Evolutionary conservation across 306 rosid genomes (phyloP).

Genomic region (Dryas alaskensis): DNA sequence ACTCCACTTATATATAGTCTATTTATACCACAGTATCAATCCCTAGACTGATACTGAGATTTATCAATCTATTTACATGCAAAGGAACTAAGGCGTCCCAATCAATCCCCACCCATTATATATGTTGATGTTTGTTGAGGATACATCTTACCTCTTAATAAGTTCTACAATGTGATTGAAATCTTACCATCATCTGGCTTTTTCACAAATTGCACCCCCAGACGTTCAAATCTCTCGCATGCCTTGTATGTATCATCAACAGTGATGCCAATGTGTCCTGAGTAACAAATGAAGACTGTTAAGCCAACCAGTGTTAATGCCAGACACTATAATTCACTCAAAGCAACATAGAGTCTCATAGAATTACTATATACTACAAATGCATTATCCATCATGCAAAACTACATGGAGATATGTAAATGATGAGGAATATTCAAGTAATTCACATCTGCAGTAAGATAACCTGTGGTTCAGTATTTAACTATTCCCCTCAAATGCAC

Average conservation of each 20-base stretch:
- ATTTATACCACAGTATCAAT: not conserved
- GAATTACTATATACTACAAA: not conserved
- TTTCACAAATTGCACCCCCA: constrained; percentile 86
- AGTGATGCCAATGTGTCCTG: constrained; percentile 93
- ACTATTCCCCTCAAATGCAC: not conserved
- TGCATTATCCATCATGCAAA: constrained; percentile 1
- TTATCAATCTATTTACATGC: not conserved
- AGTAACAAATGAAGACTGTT: constrained; percentile 5
- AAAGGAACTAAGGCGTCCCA: not conserved
- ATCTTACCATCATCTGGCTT: constrained; percentile 79
- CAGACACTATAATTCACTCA: not conserved
- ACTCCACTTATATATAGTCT: not conserved
- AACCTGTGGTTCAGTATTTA: not conserved
- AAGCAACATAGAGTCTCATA: not conserved
- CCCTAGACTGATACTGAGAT: not conserved
- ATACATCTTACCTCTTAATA: not conserved
- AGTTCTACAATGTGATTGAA: constrained; percentile 5
- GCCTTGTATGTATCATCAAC: constrained; percentile 93
- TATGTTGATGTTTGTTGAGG: not conserved
- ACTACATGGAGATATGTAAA: not conserved
- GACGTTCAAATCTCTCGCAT: constrained; percentile 82
- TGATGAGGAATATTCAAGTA: not conserved
- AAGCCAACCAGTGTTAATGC: not conserved
- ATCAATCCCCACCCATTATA: not conserved
- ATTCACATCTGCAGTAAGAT: not conserved